Evolutionary conservation across 2,329 filamentous ascomycete genomes (phyloP), one percentile per base, ranked within the genome.

Genomic region (Trichoderma guizhouense): DNA sequence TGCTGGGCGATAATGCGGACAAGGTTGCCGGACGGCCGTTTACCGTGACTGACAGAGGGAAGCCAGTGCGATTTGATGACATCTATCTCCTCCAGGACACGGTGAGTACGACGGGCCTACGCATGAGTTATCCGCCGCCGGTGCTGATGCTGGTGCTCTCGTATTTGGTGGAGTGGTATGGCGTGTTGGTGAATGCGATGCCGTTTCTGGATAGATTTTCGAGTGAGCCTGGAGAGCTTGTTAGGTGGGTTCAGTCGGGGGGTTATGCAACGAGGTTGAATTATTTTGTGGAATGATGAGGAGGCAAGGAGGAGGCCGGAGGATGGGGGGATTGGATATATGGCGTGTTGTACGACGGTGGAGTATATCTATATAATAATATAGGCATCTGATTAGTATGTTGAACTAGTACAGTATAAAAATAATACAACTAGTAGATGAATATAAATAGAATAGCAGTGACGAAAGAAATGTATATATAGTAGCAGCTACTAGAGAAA

Each of bases 11-110:
- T 21, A 79, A 82, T 58, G 78, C 73, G 5, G 60, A 74, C 74
- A 69, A 77, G 77, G 77, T 83, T 76, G 81, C 82, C 11, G 86
- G 86, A 32, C 81, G 84, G 43, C 82, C 86, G 15, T 88, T 86
- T 75, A 76, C 83, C 51, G 82, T 89, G 26, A 86, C 85, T 3
- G 87, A 89, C 63, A 81, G 79, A 1, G 86, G 85, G 32, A 82
- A 84, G 5, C 82, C 86, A 36, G 76, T 82, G 7, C 73, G 79
- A 7, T 85, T 82, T 72, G 72, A 73, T 14, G 84, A 86, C 72
- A 69, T 84, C 5, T 85, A 85, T 69, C 74, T 61, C 6, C 75
- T 83, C 1, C 75, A 83, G 18, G 63, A 73, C 24, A 60, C 75
- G 39, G 75, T 81, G 24, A 79, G 78, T 30, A 75, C 73, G 55